Evolutionary conservation across 2,329 filamentous ascomycete species (phyloP).

Genomic region (Orbilia brochopaga): DNA sequence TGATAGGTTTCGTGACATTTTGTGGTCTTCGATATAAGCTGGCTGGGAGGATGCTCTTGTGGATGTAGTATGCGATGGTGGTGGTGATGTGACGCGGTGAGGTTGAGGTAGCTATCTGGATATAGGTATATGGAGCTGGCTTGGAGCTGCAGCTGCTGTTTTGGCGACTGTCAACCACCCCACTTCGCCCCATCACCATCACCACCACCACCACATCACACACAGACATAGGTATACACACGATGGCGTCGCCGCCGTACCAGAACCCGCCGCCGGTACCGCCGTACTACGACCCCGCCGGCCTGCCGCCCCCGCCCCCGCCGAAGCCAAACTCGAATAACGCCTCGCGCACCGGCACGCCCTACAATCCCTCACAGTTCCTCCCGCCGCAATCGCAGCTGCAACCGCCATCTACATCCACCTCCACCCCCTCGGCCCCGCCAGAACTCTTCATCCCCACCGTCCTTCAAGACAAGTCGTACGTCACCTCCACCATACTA

Average conservation of each 20-base stretch:
- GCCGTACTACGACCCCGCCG: constrained; percentile 49
- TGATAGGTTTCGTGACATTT: constrained; percentile 45
- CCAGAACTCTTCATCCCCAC: constrained; percentile 51
- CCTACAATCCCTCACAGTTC: constrained; percentile 61
- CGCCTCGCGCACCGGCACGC: constrained; percentile 68
- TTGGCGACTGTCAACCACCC: constrained; percentile 2
- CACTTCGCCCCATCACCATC: neutral
- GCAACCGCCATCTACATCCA: constrained; percentile 22
- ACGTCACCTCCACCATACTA: constrained; percentile 56
- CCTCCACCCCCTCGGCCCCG: constrained; percentile 2
- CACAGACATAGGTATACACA: constrained; percentile 19
- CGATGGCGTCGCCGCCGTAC: constrained; percentile 29
- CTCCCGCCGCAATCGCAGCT: constrained; percentile 60
- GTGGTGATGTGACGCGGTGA: neutral
- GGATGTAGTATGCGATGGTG: neutral
- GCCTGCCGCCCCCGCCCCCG: constrained; percentile 69
- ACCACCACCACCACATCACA: neutral
- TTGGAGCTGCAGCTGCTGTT: constrained; percentile 12
- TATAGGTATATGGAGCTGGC: constrained; percentile 9
- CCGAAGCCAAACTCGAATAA: constrained; percentile 75
- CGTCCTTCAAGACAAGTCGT: constrained; percentile 81
- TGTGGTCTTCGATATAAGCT: neutral
- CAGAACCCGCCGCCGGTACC: constrained; percentile 45
- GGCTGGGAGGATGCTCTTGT: neutral
- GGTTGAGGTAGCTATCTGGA: constrained; percentile 13